Base-by-base conservation (phyloP, 2,329 filamentous ascomycete species). In the Hypomyces rosellus region DNA sequence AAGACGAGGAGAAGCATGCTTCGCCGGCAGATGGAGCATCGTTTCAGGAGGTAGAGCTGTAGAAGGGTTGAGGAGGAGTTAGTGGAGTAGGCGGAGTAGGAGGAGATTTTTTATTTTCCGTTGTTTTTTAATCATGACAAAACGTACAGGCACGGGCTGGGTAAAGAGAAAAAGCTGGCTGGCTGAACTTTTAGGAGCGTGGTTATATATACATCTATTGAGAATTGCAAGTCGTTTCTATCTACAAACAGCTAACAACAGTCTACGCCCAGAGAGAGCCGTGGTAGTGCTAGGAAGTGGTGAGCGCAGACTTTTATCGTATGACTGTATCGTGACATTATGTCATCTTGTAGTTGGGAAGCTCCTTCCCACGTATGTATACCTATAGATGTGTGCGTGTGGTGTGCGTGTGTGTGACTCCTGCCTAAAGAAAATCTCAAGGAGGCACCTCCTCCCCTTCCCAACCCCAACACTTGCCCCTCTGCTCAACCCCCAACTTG, bases 381-480 rank as follows among this genome's bases (percentile, higher is more conserved):
- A 20, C 20, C n/a, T n/a, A n/a, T n/a, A n/a, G n/a, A 20, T 20
- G 20, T 5, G 20, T 20, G 20, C 5, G 20, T 20, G 20, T 20
- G 20, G 20, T 20, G 20, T 20, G 20, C 5, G 20, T 20, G 20
- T 20, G 20, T 20, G 20, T 20, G 20, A 20, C 20, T 20, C 20
- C 20, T 20, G 3, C 20, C 20, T 5, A 30, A 30, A 30, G 9
- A 30, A 30, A 30, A 30, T 11, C 25, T 72, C 62, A 86, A 22
- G 82, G 81, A 55, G 72, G 61, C 36, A 86, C 70, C 65, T 86
- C 83, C 53, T 81, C 72, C 2, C 81, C 82, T 61, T 79, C 80
- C 81, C 82, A 88, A 65, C 86, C 85, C 80, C 80, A 87, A 59
- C 80, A 86, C 59, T 70, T 74, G 1, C 85, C 85, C 60, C 85